Base-by-base conservation (phyloP, 176 grass and related monocot genomes). In the Pontederia paniculata region DNA sequence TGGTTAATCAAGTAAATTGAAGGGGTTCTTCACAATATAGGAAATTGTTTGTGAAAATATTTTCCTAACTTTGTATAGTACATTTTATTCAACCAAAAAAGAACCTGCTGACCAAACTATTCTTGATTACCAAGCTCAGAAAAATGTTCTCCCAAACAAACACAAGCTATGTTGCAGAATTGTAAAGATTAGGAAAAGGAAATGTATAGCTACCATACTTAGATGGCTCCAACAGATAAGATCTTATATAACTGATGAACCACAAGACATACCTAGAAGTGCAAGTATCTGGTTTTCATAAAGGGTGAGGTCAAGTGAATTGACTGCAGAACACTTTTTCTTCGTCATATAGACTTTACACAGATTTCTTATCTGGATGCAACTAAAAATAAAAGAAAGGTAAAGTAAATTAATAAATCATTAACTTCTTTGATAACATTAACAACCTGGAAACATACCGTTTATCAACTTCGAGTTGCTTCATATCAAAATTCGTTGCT, bases 281-380 rank as follows among this genome's bases (percentile, higher is more conserved):
- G 77, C 69, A 69, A 80, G 77, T 69, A 80, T 74, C 48, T 80
- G 77, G 56, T 80, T 80, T 68, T 80, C 77, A 52, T 49, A 74
- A 16, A 80, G 64, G 48, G 77, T 80, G 31, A 80, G 70, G 31
- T 74, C 64, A 48, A 80, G 77, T 56, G 70, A 74, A 49, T 80
- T 62, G 21, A 80, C 70, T 44, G 77, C 77, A 74, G 70, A 80
- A 64, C 57, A 74, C 37, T 60, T 62, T 58, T 70, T 73, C 57
- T 74, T 74, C 57, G 62, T 63, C 44, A 47, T 63, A 56, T 80
- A 80, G 50, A 80, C 56, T 68, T 80, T 74, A 61, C 55, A 70
- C 55, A 80, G 52, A 80, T 74, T 74, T 57, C 67, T 73, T 49
- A 80, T 62, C 17, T 74, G 70, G 15, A 80, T 66, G 48, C 70